phyloP scores from a whole-genome alignment of 371 early-diverging fungal species.

The Mucor velutinosus region DNA sequence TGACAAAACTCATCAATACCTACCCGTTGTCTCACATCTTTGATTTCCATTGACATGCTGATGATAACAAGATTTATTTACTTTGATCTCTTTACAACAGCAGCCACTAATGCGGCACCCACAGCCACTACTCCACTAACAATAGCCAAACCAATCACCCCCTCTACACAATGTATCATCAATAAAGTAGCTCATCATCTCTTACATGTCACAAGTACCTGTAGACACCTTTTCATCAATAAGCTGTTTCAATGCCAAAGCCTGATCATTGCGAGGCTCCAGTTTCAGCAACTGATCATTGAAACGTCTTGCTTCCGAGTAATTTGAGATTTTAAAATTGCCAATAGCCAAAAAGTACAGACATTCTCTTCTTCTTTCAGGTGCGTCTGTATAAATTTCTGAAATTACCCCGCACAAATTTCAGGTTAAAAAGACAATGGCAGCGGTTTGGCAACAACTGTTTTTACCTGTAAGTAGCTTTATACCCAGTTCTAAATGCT shows the following conservation, averaged over 20 bases:
- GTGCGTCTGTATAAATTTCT: conserved; percentile 87
- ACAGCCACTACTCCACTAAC: conserved; percentile 81
- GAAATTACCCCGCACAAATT: neutral
- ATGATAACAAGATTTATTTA: conserved; percentile 4
- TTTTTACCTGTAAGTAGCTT: conserved; percentile 73
- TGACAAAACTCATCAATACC: no score
- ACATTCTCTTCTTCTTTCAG: conserved; percentile 90
- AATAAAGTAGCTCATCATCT: neutral
- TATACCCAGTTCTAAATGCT: conserved; percentile 78
- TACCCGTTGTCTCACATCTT: no score
- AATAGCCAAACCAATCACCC: conserved; percentile 89
- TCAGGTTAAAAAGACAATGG: neutral
- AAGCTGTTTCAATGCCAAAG: conserved; percentile 65
- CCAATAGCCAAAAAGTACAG: conserved; percentile 93
- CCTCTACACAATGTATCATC: conserved; percentile 50
- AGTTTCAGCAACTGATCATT: conserved; percentile 77
- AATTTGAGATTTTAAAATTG: conserved; percentile 87
- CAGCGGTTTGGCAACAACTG: neutral
- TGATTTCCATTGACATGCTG: neutral
- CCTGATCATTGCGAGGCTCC: conserved; percentile 89
- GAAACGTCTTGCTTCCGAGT: conserved; percentile 76
- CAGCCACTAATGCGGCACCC: conserved; percentile 51
- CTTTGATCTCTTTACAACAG: conserved; percentile 38
- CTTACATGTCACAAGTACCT: conserved; percentile 45
- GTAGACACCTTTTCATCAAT: conserved; percentile 86